A percentile compares a stretch with the other conserved stretches of the same genome.
These are phyloP conservation scores for Apiotrichum mycotoxinovorans DNA, from an alignment of 1,284 basidiomycete genomes.

Conservation along the genomic window DNA sequence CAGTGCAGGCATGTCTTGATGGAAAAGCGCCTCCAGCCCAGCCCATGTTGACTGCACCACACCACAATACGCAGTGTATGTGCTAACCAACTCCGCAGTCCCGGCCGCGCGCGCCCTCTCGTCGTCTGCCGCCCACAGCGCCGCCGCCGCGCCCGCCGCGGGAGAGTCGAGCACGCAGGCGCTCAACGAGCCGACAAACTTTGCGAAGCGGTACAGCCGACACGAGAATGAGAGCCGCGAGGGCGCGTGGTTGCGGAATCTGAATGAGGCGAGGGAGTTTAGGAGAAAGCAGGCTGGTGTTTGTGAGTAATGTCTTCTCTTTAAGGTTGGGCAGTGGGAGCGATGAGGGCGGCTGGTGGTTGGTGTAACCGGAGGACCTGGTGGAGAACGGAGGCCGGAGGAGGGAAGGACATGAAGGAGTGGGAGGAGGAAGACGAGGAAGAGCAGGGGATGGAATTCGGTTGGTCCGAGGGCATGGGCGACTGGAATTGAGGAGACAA, in stretches of 20 bases:
- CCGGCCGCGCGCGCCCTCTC: conserved; percentile 6
- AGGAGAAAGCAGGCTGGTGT: conserved; percentile 31
- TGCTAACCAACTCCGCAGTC: conserved; percentile 2
- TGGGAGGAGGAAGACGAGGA: background rate
- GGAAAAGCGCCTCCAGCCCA: no score
- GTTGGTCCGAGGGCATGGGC: no score
- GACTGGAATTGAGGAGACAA: no score
- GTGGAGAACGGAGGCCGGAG: background rate
- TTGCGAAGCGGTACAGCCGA: background rate
- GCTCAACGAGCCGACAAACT: background rate
- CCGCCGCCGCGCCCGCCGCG: conserved; percentile 6
- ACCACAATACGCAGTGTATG: no score
- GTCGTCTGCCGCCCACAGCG: conserved; percentile 1
- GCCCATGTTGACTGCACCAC: no score
- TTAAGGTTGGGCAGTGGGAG: no score
- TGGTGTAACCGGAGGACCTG: background rate
- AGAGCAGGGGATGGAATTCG: background rate
- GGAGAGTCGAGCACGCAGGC: background rate
- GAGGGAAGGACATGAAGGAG: background rate
- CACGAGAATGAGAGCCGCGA: conserved; percentile 28
- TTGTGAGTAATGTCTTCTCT: conserved; percentile 27
- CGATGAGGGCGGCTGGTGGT: no score
- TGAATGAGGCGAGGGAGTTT: conserved; percentile 41
- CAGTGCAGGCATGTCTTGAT: no score
- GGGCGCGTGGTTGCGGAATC: conserved; percentile 42